These are phyloP conservation scores for Thalassiosira mediterranea DNA, from an alignment of 352 stramenopile species.

Conservation along the genomic window DNA sequence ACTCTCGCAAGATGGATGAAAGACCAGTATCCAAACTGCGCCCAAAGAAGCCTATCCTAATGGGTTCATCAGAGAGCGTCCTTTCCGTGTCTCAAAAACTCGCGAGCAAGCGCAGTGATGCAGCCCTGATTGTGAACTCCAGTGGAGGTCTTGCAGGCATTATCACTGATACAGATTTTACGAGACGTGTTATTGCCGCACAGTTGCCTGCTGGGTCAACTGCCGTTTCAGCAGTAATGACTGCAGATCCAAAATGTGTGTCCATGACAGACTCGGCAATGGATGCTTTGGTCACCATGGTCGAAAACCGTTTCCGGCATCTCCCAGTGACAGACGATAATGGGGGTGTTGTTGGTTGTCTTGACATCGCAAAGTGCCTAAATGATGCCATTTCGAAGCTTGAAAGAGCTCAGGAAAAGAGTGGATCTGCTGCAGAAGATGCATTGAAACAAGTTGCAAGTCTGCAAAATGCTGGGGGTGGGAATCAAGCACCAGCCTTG, in stretches of 20 bases:
- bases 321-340: conserved; percentile 90
- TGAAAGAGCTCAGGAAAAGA: conserved; percentile 85
- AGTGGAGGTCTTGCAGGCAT: conserved; percentile 90
- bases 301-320: conserved; percentile 96
- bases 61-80: conserved; percentile 92
- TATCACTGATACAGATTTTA: conserved; percentile 92
- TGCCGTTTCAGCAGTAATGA: conserved; percentile 92
- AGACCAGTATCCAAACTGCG: conserved; percentile 77
- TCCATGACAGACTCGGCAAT: conserved; percentile 91
- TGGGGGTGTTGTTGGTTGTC: conserved; percentile 91
- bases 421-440: conserved; percentile 60
- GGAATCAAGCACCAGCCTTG: conserved; percentile 63
- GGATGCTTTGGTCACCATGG: conserved; percentile 96
- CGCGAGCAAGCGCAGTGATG: conserved; percentile 85
- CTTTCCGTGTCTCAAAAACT: conserved; percentile 89
- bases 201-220: conserved; percentile 85
- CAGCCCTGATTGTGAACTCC: conserved; percentile 90
- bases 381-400: conserved; percentile 98
- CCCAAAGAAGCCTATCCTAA: conserved; percentile 88
- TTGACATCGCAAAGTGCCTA: conserved; percentile 99
- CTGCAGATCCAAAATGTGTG: conserved; percentile 94
- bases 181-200: conserved; percentile 89
- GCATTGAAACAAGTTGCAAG: conserved; percentile 85
- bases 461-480: conserved; percentile 66
- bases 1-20: conserved; percentile 28